Conservation (phyloP, 495 filamentous ascomycete genomes). For the Penicillium canescens region DNA sequence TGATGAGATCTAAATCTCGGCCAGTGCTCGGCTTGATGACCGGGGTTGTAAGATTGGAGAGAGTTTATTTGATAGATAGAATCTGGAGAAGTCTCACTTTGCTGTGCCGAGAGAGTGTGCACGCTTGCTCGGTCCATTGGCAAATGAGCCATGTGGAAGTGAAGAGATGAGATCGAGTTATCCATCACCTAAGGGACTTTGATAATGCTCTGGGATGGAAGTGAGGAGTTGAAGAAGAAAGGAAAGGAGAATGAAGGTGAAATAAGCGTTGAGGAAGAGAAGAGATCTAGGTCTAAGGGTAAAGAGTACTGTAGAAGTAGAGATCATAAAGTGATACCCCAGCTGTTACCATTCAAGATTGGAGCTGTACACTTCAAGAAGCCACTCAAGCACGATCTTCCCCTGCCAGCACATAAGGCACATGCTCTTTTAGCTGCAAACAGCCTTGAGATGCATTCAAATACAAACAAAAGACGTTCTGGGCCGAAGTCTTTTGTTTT, state of each 20-base stretch:
- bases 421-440: slow-evolving; percentile 18
- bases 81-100: slow-evolving; percentile 18
- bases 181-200: slow-evolving; percentile 20
- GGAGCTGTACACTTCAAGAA: slow-evolving; percentile 20
- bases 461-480: slow-evolving; percentile 11
- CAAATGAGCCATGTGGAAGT: slow-evolving; percentile 21
- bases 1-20: slow-evolving; percentile 25
- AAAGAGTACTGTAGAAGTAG: slow-evolving; percentile 14
- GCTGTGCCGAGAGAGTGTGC: slow-evolving; percentile 15
- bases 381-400: background rate
- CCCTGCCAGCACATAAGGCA: slow-evolving; percentile 19
- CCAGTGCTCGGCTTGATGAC: slow-evolving; percentile 21
- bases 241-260: background rate
- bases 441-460: slow-evolving; percentile 11
- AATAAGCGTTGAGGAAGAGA: background rate
- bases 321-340: slow-evolving; percentile 9
- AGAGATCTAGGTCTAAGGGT: background rate
- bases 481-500: slow-evolving; percentile 3
- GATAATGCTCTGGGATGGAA: background rate
- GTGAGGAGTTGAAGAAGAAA: slow-evolving; percentile 16
- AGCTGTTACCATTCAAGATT: slow-evolving; percentile 12
- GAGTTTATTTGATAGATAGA: slow-evolving; percentile 11
- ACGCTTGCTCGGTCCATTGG: slow-evolving; percentile 27
- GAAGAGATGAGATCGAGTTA: slow-evolving; percentile 16
- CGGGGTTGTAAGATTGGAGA: slow-evolving; percentile 19